Conservation (phyloP, 2,329 filamentous ascomycete genomes). For the Juglanconis juglandina region DNA sequence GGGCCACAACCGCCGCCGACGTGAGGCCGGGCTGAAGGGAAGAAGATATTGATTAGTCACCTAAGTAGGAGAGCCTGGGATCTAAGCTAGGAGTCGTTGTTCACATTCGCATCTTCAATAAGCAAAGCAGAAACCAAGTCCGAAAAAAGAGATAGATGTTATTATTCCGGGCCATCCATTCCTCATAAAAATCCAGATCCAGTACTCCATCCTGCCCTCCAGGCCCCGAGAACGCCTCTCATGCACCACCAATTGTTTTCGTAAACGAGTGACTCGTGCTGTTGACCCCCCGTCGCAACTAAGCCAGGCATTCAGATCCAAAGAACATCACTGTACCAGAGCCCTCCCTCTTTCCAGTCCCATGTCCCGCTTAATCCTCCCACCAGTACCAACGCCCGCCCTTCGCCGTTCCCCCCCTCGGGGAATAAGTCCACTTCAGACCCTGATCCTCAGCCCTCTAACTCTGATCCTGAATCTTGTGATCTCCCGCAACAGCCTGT, state of each 20-base stretch:
- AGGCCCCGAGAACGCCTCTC: constrained; percentile 4
- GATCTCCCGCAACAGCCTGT: constrained; percentile 82
- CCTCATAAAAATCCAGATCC: neutral
- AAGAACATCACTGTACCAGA: neutral
- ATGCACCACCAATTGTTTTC: constrained; percentile 3
- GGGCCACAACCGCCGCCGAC: no score
- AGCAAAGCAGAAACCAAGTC: neutral
- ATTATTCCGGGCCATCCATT: neutral
- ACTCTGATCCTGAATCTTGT: constrained; percentile 78
- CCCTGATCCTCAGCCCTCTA: constrained; percentile 29
- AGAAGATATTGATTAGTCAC: no score
- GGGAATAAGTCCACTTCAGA: constrained; percentile 1
- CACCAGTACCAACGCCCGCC: neutral
- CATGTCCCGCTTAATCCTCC: neutral
- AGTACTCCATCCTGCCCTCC: neutral
- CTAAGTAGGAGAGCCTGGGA: no score
- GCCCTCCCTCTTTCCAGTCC: neutral
- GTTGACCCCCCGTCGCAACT: neutral
- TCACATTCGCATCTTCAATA: neutral
- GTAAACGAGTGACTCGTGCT: constrained; percentile 7
- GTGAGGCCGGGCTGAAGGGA: no score
- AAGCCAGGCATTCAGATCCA: neutral
- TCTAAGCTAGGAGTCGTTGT: neutral
- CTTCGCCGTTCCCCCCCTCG: neutral
- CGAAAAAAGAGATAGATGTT: neutral